phyloP scores from a whole-genome alignment of 441 rosid species.

The Arabidopsis lyrata region DNA sequence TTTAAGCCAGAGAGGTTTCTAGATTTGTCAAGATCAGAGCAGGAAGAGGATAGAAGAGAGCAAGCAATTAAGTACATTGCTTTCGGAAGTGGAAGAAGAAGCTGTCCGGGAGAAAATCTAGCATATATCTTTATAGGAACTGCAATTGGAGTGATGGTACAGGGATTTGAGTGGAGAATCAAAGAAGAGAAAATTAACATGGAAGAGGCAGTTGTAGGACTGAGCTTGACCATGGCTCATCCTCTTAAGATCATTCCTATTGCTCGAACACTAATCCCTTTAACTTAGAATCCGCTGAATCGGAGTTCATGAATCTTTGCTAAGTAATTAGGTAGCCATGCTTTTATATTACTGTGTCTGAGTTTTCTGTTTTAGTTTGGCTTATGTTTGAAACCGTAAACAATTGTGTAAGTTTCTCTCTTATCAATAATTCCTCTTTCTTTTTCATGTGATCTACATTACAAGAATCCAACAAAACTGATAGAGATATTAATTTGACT shows the following conservation, averaged over 20 bases:
- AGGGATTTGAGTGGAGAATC: constrained; percentile 43
- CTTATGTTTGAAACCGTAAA: constrained; percentile 2
- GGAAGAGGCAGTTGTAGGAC: constrained; percentile 10
- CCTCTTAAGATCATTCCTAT: constrained; percentile 21
- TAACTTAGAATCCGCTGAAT: not conserved
- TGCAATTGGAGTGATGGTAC: constrained; percentile 33
- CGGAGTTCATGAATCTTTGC: not conserved
- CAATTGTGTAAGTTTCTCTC: not conserved
- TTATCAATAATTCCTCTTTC: too few species aligned
- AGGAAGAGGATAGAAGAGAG: not conserved
- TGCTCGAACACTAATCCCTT: not conserved
- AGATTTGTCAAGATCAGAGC: not conserved
- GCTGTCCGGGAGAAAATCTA: constrained; percentile 40
- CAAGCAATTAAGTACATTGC: constrained; percentile 37
- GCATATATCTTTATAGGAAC: constrained; percentile 18
- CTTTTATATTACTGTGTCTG: not conserved
- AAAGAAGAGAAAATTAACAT: constrained; percentile 23
- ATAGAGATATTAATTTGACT: too few species aligned
- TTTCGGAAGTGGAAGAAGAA: constrained; percentile 46
- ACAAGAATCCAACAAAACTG: too few species aligned
- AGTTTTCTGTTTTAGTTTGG: not conserved
- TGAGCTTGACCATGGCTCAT: constrained; percentile 19
- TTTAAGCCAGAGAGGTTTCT: constrained; percentile 46
- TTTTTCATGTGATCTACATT: too few species aligned
- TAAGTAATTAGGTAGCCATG: not conserved